phyloP scores from a whole-genome alignment of 108 stramenopile genomes.

The Nitzschia sp. region DNA sequence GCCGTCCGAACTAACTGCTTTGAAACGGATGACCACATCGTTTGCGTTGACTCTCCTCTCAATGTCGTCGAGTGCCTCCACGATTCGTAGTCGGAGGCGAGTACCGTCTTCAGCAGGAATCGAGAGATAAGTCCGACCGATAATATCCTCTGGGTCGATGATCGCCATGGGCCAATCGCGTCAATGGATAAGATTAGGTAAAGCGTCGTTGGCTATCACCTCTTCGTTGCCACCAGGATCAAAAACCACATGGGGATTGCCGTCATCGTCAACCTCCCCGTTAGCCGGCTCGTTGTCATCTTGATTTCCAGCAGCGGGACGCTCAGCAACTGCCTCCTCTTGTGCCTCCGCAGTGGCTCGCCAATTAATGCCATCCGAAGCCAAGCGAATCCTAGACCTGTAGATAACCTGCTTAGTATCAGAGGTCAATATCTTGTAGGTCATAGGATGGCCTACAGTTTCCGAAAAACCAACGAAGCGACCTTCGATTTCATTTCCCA shows the following conservation, averaged over 20 bases:
- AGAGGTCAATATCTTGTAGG: no score
- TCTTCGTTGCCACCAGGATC: neutral
- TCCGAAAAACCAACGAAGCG: no score
- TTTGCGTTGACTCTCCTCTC: neutral
- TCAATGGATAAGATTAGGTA: no score
- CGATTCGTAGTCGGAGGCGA: neutral
- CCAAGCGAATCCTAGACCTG: conserved; percentile 25
- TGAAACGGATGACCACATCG: conserved; percentile 2
- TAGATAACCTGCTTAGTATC: conserved; percentile 18
- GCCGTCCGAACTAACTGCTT: neutral
- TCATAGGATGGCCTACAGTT: no score
- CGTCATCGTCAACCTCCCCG: neutral
- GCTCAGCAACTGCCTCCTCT: neutral
- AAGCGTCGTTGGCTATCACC: no score
- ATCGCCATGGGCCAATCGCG: neutral
- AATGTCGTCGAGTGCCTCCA: conserved; percentile 6
- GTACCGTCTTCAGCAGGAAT: neutral
- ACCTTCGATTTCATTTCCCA: no score
- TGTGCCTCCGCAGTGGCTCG: neutral
- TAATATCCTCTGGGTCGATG: conserved; percentile 8
- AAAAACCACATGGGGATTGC: neutral
- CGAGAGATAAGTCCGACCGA: conserved; percentile 15
- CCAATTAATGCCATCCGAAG: neutral
- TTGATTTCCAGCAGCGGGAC: no score
- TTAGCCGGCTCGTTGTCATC: neutral